These are phyloP conservation scores for Boletus sp. DNA, from an alignment of 768 basidiomycete genomes.

Conservation along the genomic window DNA sequence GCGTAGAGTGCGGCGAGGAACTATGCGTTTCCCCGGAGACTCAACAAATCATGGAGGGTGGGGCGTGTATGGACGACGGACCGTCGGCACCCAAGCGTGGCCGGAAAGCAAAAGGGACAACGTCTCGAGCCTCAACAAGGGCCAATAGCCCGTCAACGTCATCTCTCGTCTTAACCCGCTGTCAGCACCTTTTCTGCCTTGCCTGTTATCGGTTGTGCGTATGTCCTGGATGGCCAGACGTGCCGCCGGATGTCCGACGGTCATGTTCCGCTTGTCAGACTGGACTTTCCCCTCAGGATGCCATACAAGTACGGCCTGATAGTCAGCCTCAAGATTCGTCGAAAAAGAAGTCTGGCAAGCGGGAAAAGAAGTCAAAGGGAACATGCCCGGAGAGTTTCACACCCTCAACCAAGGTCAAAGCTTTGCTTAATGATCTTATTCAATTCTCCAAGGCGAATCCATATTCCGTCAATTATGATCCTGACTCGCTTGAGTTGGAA, in stretches of 20 bases:
- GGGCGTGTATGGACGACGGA: conserved; percentile 49
- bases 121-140: conserved; percentile 71
- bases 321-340: conserved; percentile 38
- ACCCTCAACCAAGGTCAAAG: conserved; percentile 87
- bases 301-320: conserved; percentile 77
- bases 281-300: conserved; percentile 66
- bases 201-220: conserved; percentile 81
- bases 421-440: conserved; percentile 76
- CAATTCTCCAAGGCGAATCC: conserved; percentile 84
- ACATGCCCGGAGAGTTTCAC: conserved; percentile 53
- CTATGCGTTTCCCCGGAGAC: conserved; percentile 53
- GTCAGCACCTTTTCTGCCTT: conserved; percentile 91
- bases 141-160: conserved; percentile 66
- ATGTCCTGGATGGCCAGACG: conserved; percentile 78
- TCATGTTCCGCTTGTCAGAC: conserved; percentile 79
- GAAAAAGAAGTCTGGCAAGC: conserved; percentile 66
- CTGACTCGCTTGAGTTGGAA: conserved; percentile 66
- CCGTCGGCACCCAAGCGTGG: conserved; percentile 50
- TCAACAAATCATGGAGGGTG: conserved; percentile 40
- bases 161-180: conserved; percentile 80
- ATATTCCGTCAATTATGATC: conserved; percentile 84
- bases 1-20: conserved; percentile 83
- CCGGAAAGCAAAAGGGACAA: conserved; percentile 50
- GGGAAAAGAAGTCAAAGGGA: conserved; percentile 66
- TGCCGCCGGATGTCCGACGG: conserved; percentile 51